Base-by-base conservation (phyloP, 192 early-diverging fungal genomes). In the Backusella tarrabulga region DNA sequence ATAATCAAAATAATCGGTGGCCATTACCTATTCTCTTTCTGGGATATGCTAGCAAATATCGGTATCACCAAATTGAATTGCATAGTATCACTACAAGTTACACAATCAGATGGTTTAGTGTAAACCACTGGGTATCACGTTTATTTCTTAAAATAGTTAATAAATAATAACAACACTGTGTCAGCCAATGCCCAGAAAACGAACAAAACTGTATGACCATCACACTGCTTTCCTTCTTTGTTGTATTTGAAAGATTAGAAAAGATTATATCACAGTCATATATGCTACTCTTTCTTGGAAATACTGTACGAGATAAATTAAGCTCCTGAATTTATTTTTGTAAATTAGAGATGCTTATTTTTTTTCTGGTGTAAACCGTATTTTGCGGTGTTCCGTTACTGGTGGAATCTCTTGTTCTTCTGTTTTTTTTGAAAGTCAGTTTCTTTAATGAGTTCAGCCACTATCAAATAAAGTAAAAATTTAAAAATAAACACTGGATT, bases 11-110 rank as follows among this genome's bases (percentile, higher is more conserved):
- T 63, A 63, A 63, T 63, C 4, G 26, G 56, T 63, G 3, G 26
- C 23, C 56, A 12, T 26, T 63, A 29, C 23, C 8, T 29, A 63
- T 26, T 63, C 26, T 63, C 56, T 63, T 63, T 63, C 26, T 29
- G 23, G 21, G 21, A 63, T 63, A 63, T 63, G 56, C 56, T 63
- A 63, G n/a, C 56, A 63, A 63, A 63, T 63, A 63, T 29, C 56
- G 8, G 56, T 63, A 11, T 14, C 11, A 63, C 56, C 23, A 60
- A 60, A 60, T 60, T 21, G n/a, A 60, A 23, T 60, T 60, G 56
- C 56, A 60, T 60, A 8, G 56, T 23, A 60, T 60, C 1, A 60
- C 21, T 29, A 40, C 0, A 4, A 12, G 56, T 63, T 63, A 29
- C 56, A 63, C 56, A 29, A 29, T 63, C 23, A 63, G 56, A 29